Evolutionary conservation across 2,329 filamentous ascomycete genomes (phyloP), one percentile per base, ranked within the genome.

Genomic region (Pyrenochaeta sp.): DNA sequence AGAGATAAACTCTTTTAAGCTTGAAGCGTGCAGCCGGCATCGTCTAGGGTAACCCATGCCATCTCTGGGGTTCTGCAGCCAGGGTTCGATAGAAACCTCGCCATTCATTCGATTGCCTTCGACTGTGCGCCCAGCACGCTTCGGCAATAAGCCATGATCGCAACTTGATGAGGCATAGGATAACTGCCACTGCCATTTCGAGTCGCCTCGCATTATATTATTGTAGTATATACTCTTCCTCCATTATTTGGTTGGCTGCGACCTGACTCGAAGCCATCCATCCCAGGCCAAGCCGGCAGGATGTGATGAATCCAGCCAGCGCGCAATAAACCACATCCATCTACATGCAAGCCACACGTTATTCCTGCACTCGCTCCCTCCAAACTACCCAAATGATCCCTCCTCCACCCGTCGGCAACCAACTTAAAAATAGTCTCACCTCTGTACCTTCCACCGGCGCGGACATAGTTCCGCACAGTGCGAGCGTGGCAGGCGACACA

Each of bases 1-100:
- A 74, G 72, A 65, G 58, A 72, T 72, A 68, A 64, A 64, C 66
- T 72, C 68, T 62, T 65, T 66, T 68, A 70, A 69, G 68, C 67
- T 62, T 68, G 64, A 58, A 51, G 44, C 50, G 39, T 59, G 52
- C 52, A 49, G 49, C 58, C 48, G 57, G 50, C 28, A 25, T 52
- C 13, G 22, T 4, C 50, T 44, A 50, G 52, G 59, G 47, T 54
- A 7, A 25, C 9, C 61, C 62, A 52, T 62, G 59, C 48, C 40
- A n/a, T 53, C 39, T 65, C 55, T 68, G 65, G 67, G 55, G 64
- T 62, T 54, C 37, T 56, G 48, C 44, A 45, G 48, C 62, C 58
- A 66, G 63, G 65, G 47, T 64, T 53, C 47, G 52, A 66, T 51
- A 66, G 54, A 62, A 63, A 65, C 62, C 46, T 61, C 52, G 54